Conservation (phyloP, 2,329 filamentous ascomycete species). For the Phialophora verrucosa region DNA sequence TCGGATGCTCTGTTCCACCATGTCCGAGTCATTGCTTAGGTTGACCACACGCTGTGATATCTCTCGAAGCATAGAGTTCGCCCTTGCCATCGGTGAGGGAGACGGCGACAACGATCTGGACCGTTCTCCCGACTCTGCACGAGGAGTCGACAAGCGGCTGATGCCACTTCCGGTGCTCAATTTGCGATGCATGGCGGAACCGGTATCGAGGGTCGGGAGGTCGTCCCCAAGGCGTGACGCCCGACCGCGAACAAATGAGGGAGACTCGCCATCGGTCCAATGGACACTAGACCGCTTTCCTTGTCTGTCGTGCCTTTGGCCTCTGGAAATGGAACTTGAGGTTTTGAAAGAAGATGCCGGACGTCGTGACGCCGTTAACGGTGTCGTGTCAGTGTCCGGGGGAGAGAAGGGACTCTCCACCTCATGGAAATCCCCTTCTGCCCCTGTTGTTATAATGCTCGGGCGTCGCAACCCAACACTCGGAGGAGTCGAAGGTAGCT, state of each 20-base stretch:
- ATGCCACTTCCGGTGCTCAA: conserved; percentile 63
- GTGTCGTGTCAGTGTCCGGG: conserved; percentile 63
- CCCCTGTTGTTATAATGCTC: conserved; percentile 41
- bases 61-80: conserved; percentile 76
- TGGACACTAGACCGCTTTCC: conserved; percentile 61
- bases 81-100: conserved; percentile 68
- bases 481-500: conserved; percentile 40
- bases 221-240: conserved; percentile 66
- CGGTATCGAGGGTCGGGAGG: conserved; percentile 65
- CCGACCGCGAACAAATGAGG: conserved; percentile 41
- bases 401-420: conserved; percentile 47
- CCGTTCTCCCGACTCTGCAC: conserved; percentile 52
- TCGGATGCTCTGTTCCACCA: conserved; percentile 73
- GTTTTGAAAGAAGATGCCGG: conserved; percentile 60
- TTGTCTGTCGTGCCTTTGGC: conserved; percentile 54
- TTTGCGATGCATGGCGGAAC: conserved; percentile 57
- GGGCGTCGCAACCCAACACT: conserved; percentile 32
- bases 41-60: conserved; percentile 99
- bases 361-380: conserved; percentile 62
- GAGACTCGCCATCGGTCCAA: conserved; percentile 51
- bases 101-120: conserved; percentile 67
- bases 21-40: conserved; percentile 88
- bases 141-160: conserved; percentile 47
- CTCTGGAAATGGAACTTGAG: conserved; percentile 52
- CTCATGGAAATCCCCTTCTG: conserved; percentile 39